Evolutionary conservation across 1,284 basidiomycete genomes (phyloP), one percentile per base, ranked within the genome.

Genomic region (Irpex sp.): DNA sequence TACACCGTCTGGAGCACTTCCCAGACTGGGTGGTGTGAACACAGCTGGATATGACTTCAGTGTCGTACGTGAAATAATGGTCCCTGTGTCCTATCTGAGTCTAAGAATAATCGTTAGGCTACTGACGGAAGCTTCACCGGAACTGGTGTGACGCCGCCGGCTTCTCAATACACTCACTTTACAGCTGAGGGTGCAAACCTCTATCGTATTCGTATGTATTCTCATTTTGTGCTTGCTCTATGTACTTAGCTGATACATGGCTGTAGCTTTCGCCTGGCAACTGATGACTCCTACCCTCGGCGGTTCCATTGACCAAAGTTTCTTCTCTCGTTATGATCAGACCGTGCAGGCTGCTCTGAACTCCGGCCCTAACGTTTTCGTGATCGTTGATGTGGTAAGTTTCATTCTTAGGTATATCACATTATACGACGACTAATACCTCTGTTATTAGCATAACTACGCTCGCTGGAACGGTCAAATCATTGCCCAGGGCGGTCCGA

Each of bases 401-500:
- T 17, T 13, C n/a, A n/a, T n/a, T n/a, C n/a, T n/a, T n/a, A n/a
- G n/a, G n/a, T n/a, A n/a, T n/a, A n/a, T n/a, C n/a, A n/a, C n/a
- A n/a, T n/a, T n/a, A n/a, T n/a, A n/a, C n/a, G n/a, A n/a, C n/a
- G n/a, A n/a, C 39, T 8, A 8, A 33, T 43, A 17, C 36, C 36
- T 31, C 4, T 2, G 36, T 49, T 51, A 59, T 46, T 43, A 74
- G 76, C 82, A 83, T 72, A 83, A 83, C 74, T 84, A 83, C 64
- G 82, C 81, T n/a, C 76, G 82, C 49, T 83, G 79, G 80, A 80
- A 83, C 63, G 78, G 77, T 26, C 72, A 68, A 37, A 80, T 86
- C 63, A 79, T 86, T 55, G 78, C 77, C 5, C 81, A 83, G 66
- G 84, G 82, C 59, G 84, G 84, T 9, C 84, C 85, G 2, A 79